Conservation (phyloP, 1,284 basidiomycete species). For the Marasmius sp. region DNA sequence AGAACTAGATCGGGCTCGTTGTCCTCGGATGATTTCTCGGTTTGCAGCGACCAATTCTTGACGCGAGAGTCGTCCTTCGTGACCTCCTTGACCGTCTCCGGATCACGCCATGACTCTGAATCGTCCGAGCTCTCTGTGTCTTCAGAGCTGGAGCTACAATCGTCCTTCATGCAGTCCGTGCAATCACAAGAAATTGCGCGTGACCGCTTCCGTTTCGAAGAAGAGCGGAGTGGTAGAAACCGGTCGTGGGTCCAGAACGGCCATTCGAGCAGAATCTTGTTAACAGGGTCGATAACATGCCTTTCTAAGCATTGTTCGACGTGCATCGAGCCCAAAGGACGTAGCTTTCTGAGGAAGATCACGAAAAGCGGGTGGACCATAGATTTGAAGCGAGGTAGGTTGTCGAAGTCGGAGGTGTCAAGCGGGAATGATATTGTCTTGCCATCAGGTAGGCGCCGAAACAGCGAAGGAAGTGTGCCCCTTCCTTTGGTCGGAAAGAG, state of each 20-base stretch:
- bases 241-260: background rate
- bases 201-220: background rate
- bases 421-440: background rate
- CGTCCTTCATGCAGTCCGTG: no score
- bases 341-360: background rate
- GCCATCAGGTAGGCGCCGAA: background rate
- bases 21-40: background rate
- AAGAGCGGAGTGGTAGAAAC: background rate
- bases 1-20: background rate
- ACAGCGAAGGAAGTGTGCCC: background rate
- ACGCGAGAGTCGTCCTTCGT: background rate
- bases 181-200: no score
- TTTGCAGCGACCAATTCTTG: background rate
- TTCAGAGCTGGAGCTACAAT: no score
- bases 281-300: background rate
- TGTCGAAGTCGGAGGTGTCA: background rate
- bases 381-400: background rate
- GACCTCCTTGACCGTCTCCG: no score
- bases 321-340: background rate
- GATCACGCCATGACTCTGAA: no score
- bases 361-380: background rate
- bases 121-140: no score
- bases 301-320: background rate
- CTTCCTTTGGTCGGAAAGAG: background rate
- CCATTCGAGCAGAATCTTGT: background rate